A percentile compares a stretch with the other conserved stretches of the same genome.
Evolutionary conservation across 768 basidiomycete genomes (phyloP).

Genomic region (Dioszegia crocea): DNA sequence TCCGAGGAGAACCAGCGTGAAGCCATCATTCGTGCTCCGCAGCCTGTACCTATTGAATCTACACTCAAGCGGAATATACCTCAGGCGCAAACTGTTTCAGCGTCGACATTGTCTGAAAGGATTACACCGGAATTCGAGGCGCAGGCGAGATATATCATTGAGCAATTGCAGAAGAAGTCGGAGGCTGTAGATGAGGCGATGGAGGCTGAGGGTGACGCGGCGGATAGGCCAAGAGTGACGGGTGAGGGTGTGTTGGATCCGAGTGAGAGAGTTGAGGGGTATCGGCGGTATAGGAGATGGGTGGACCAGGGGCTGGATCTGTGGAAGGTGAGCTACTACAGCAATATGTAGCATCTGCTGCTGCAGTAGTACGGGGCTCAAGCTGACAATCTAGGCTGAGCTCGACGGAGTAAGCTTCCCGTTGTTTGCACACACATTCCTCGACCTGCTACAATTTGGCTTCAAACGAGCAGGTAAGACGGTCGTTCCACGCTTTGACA

Average conservation of each 20-base stretch:
- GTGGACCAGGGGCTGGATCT: conserved; percentile 49
- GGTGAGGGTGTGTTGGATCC: conserved; percentile 37
- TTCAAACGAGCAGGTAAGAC: conserved; percentile 79
- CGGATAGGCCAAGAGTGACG: conserved; percentile 19
- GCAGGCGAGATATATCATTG: conserved; percentile 47
- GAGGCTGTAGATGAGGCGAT: conserved; percentile 20
- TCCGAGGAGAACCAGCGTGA: conserved; percentile 15
- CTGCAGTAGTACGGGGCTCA: neutral
- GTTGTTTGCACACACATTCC: conserved; percentile 93
- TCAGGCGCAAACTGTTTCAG: conserved; percentile 40
- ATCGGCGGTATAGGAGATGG: conserved; percentile 45
- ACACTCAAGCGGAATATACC: conserved; percentile 48
- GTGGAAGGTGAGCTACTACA: conserved; percentile 45
- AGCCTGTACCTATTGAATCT: conserved; percentile 36
- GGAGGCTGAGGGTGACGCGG: conserved; percentile 21
- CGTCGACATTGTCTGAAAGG: conserved; percentile 38
- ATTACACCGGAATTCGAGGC: conserved; percentile 48
- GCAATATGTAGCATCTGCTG: neutral
- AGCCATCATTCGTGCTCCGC: conserved; percentile 37
- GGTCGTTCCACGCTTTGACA: conserved; percentile 10
- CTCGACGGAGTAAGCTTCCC: conserved; percentile 90
- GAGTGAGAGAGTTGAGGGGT: conserved; percentile 46
- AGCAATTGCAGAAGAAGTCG: conserved; percentile 36
- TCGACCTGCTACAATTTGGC: conserved; percentile 85
- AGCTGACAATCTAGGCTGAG: conserved; percentile 63